Evolutionary conservation across 2,329 filamentous ascomycete species (phyloP).

Genomic region (Sporothrix pseudoabietina): DNA sequence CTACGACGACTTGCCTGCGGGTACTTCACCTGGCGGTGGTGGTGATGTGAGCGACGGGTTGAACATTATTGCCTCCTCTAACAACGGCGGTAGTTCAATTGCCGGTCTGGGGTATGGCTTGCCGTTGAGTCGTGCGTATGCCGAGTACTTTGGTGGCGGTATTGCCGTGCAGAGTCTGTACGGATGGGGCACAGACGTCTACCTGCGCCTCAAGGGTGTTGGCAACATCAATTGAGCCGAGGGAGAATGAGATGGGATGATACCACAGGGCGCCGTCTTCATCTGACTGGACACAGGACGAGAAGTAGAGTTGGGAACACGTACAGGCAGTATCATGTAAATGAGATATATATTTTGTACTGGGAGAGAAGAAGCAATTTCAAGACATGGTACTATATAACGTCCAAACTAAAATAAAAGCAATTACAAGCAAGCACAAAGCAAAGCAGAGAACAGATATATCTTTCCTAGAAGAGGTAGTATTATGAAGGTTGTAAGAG

Average conservation of each 20-base stretch:
- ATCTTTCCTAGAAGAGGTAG: constrained; percentile 6
- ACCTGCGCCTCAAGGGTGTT: constrained; percentile 65
- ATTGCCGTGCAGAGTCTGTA: constrained; percentile 94
- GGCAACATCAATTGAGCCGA: constrained; percentile 52
- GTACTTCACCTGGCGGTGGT: constrained; percentile 65
- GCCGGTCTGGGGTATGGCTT: constrained; percentile 92
- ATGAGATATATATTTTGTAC: neutral
- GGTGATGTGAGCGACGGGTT: constrained; percentile 68
- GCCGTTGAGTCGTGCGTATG: constrained; percentile 87
- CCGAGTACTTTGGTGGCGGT: constrained; percentile 96
- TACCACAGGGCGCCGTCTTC: neutral
- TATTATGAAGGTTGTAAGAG: constrained; percentile 9
- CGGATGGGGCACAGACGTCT: constrained; percentile 83
- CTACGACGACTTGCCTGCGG: constrained; percentile 52
- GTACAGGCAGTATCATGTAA: neutral
- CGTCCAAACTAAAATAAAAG: neutral
- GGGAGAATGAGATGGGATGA: neutral
- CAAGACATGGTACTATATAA: neutral
- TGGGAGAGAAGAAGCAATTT: neutral
- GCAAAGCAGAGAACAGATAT: neutral
- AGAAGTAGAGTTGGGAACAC: neutral
- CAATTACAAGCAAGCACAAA: neutral
- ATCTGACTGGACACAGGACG: neutral
- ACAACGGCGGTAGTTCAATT: constrained; percentile 76
- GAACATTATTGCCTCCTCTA: constrained; percentile 71